Evolutionary conservation across 768 basidiomycete species (phyloP).

Genomic region (Boletus coccyginus): DNA sequence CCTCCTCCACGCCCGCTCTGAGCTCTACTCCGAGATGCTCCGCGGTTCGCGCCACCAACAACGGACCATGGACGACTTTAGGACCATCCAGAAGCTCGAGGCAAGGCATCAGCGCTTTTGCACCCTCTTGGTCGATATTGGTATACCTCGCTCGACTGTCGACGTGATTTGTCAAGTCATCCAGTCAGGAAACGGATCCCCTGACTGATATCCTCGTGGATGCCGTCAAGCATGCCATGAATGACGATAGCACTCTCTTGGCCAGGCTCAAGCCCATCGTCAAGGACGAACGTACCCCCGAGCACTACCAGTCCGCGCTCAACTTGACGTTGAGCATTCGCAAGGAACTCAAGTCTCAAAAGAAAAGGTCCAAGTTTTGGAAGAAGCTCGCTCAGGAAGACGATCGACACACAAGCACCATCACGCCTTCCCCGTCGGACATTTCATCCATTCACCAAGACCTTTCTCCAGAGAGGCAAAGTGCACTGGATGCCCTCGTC

Average conservation of each 20-base stretch:
- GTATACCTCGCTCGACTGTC: conserved; percentile 23
- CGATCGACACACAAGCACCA: conserved; percentile 9
- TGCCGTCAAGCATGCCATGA: conserved; percentile 42
- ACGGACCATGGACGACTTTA: conserved; percentile 20
- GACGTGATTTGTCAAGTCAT: conserved; percentile 21
- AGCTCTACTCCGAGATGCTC: conserved; percentile 30
- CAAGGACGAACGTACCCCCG: conserved; percentile 35
- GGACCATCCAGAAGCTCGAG: conserved; percentile 28
- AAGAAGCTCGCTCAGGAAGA: conserved; percentile 41
- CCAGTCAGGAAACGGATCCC: conserved; percentile 28
- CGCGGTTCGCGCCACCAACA: conserved; percentile 26
- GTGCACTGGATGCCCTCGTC: conserved; percentile 40
- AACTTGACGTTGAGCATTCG: conserved; percentile 44
- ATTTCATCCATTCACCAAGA: conserved; percentile 28
- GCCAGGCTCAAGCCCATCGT: conserved; percentile 38
- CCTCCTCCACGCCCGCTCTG: conserved; percentile 28
- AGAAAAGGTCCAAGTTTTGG: conserved; percentile 46
- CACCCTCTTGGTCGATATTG: conserved; percentile 25
- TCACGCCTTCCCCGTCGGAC: conserved; percentile 33
- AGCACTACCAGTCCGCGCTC: conserved; percentile 46
- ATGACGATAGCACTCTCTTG: conserved; percentile 40
- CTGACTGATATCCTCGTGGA: conserved; percentile 44
- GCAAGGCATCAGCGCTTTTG: conserved; percentile 23
- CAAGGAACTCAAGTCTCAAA: conserved; percentile 42
- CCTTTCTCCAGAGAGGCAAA: conserved; percentile 24